phyloP scores from a whole-genome alignment of 129 eudicot genomes.

The Artemisia annua region DNA sequence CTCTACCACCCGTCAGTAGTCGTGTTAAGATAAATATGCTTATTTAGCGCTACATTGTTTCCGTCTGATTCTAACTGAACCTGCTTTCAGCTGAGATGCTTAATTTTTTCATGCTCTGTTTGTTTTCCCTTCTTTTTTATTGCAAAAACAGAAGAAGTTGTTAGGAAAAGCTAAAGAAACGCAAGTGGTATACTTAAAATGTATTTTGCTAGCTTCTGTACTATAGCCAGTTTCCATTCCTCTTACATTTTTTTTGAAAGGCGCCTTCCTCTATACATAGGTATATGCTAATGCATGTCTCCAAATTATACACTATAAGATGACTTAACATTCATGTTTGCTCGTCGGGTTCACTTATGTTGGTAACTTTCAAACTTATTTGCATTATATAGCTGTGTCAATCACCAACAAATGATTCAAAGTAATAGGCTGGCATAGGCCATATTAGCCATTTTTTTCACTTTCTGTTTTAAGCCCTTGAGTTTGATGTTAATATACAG shows the following conservation, averaged over 20 bases:
- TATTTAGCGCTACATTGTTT: not conserved
- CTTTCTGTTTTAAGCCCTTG: not conserved
- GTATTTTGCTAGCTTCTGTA: too few relatives aligned
- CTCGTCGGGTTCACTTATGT: not conserved
- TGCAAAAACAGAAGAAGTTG: conserved; percentile 79
- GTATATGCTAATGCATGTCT: too few relatives aligned
- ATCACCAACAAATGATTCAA: conserved; percentile 1
- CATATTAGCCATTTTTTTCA: conserved; percentile 1
- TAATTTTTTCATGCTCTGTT: not conserved
- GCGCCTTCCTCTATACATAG: too few relatives aligned
- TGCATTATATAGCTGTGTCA: not conserved
- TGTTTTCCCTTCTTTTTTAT: not conserved
- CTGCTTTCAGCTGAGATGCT: conserved; percentile 10
- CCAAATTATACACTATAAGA: not conserved
- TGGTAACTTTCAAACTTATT: not conserved
- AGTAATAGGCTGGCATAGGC: not conserved
- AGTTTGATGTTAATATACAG: not conserved
- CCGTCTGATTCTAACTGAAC: not conserved
- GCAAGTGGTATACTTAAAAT: conserved; percentile 60
- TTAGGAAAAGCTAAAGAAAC: conserved; percentile 73
- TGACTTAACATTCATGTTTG: conserved; percentile 1
- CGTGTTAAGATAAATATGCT: not conserved
- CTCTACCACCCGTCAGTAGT: too few relatives aligned
- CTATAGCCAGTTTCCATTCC: too few relatives aligned
- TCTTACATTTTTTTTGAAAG: too few relatives aligned